These are phyloP conservation scores for Vaccinium macrocarpon DNA, from an alignment of 148 eudicot genomes.

Conservation along the genomic window DNA sequence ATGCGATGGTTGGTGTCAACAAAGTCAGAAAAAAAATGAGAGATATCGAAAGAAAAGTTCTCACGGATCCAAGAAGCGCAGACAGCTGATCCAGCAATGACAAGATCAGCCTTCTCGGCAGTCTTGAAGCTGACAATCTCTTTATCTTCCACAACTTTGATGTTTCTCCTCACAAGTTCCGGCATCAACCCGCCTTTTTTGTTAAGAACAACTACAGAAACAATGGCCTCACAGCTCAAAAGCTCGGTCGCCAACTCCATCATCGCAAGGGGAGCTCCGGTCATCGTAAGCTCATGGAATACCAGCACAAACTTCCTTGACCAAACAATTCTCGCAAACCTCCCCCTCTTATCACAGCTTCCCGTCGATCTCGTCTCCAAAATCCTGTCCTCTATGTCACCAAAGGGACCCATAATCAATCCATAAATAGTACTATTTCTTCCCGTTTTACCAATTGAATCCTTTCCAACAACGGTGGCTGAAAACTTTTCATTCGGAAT, in stretches of 20 bases:
- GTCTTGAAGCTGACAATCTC: conserved; percentile 76
- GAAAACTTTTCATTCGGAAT: neutral
- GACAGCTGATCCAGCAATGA: conserved; percentile 95
- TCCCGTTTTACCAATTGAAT: conserved; percentile 21
- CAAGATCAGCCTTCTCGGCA: conserved; percentile 89
- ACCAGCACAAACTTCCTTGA: conserved; percentile 84
- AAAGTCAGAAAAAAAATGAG: neutral
- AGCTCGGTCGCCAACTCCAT: conserved; percentile 91
- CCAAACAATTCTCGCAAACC: conserved; percentile 87
- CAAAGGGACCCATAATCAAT: conserved; percentile 90
- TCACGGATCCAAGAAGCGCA: conserved; percentile 95
- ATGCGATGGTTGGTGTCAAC: neutral
- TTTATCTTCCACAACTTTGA: conserved; percentile 76
- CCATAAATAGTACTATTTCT: conserved; percentile 54
- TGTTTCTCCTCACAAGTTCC: conserved; percentile 80
- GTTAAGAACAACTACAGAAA: conserved; percentile 77
- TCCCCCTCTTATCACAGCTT: conserved; percentile 83
- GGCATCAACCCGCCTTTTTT: conserved; percentile 83
- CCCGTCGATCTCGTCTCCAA: conserved; percentile 85
- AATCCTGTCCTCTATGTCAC: conserved; percentile 66
- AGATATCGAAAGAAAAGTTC: neutral
- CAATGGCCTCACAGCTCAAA: conserved; percentile 92
- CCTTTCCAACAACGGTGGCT: neutral
- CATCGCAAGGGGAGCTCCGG: conserved; percentile 99
- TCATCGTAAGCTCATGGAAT: conserved; percentile 92